Evolutionary conservation across 2,329 filamentous ascomycete genomes (phyloP).

Genomic region (Fusarium haematococcum): DNA sequence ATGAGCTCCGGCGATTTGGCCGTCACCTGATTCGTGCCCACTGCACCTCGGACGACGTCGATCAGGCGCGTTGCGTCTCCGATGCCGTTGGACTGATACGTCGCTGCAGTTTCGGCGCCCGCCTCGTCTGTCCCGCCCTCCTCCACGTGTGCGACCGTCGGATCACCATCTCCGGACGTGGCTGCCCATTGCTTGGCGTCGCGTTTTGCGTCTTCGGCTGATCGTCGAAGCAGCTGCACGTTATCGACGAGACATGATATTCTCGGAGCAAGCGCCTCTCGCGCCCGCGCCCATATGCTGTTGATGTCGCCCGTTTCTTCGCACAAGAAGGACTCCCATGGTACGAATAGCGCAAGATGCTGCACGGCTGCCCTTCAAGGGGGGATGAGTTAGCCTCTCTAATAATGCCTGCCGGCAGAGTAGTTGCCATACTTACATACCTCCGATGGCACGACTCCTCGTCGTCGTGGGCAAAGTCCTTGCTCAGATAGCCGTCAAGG

Average conservation of each 20-base stretch:
- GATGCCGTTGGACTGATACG: not conserved
- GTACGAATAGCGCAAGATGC: conserved; percentile 19
- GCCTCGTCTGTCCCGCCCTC: not conserved
- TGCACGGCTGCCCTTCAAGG: not conserved
- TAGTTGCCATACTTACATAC: no score
- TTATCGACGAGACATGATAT: no score
- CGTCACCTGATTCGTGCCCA: not conserved
- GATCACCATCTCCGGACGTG: not conserved
- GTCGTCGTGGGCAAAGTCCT: no score
- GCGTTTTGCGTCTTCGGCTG: conserved; percentile 2
- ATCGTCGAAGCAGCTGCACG: conserved; percentile 1
- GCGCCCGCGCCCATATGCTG: not conserved
- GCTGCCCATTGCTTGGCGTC: conserved; percentile 3
- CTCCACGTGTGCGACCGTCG: not conserved
- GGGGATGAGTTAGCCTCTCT: no score
- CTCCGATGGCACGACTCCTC: no score
- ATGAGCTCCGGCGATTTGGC: not conserved
- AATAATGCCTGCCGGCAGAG: no score
- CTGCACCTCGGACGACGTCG: not conserved
- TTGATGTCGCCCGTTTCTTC: conserved; percentile 15
- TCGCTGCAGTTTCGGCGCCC: not conserved
- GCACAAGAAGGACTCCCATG: conserved; percentile 11
- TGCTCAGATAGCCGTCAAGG: not conserved
- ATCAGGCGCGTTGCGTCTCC: not conserved
- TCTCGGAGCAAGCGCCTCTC: not conserved